These are phyloP conservation scores for Mariannaea elegans DNA, from an alignment of 2,329 filamentous ascomycete species.

Conservation along the genomic window DNA sequence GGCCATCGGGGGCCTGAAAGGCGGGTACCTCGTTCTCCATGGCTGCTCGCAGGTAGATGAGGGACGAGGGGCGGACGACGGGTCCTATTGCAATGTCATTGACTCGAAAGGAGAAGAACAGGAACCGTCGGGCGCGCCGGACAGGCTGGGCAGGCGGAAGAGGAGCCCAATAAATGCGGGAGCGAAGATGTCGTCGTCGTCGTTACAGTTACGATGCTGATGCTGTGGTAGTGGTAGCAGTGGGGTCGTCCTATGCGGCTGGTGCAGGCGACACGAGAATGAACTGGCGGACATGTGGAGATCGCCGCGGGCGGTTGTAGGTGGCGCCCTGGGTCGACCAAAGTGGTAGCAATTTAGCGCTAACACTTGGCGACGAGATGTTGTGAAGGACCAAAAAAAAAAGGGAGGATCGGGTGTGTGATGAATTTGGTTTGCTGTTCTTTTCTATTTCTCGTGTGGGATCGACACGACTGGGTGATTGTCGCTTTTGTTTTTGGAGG, in stretches of 20 bases:
- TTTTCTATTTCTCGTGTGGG: background rate
- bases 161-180: constrained; percentile 20
- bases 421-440: background rate
- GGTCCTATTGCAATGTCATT: constrained; percentile 42
- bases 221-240: constrained; percentile 34
- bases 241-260: constrained; percentile 42
- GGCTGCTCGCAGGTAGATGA: constrained; percentile 26
- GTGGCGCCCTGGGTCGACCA: constrained; percentile 35
- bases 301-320: constrained; percentile 37
- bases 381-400: background rate
- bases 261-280: constrained; percentile 40
- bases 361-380: constrained; percentile 11
- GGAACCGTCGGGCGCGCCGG: constrained; percentile 30
- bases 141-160: constrained; percentile 23
- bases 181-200: constrained; percentile 27
- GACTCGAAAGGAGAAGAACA: constrained; percentile 32
- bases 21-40: constrained; percentile 58
- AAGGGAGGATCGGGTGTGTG: background rate
- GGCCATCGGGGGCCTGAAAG: constrained; percentile 49
- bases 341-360: constrained; percentile 22
- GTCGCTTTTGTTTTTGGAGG: constrained; percentile 9
- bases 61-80: constrained; percentile 14
- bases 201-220: constrained; percentile 31
- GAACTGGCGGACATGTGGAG: constrained; percentile 42
- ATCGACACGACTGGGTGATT: constrained; percentile 4